Conservation (phyloP, 2,329 filamentous ascomycete genomes). For the Pezicula neosporulosa region DNA sequence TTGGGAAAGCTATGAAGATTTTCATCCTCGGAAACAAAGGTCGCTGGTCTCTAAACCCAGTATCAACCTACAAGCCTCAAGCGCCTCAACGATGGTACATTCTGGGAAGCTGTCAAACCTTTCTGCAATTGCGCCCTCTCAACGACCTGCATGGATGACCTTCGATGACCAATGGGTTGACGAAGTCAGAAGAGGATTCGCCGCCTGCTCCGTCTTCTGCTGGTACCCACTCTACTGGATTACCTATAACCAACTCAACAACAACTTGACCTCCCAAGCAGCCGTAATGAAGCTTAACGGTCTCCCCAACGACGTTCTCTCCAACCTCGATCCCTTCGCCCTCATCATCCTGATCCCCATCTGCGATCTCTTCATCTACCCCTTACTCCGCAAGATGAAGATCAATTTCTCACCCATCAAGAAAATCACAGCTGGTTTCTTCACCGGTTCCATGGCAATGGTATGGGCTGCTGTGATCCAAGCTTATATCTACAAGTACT, state of each 20-base stretch:
- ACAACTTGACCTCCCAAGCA: slow-evolving; percentile 61
- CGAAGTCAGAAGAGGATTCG: slow-evolving; percentile 67
- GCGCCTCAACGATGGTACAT: slow-evolving; percentile 45
- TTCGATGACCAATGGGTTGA: slow-evolving; percentile 84
- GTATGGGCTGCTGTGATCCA: slow-evolving; percentile 53
- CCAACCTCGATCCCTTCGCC: slow-evolving; percentile 72
- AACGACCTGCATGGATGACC: slow-evolving; percentile 70
- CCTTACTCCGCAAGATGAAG: slow-evolving; percentile 57
- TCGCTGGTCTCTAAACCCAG: slow-evolving; percentile 58
- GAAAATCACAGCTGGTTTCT: slow-evolving; percentile 69
- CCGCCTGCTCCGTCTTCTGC: slow-evolving; percentile 66
- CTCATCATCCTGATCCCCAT: slow-evolving; percentile 74
- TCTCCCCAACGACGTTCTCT: slow-evolving; percentile 73
- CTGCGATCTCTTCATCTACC: slow-evolving; percentile 67
- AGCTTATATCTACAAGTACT: slow-evolving; percentile 60
- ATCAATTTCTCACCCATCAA: slow-evolving; percentile 73
- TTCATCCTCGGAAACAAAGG: slow-evolving; percentile 59
- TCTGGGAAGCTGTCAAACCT: slow-evolving; percentile 70
- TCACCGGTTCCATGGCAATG: slow-evolving; percentile 61
- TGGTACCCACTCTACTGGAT: slow-evolving; percentile 52
- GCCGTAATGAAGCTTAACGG: slow-evolving; percentile 64
- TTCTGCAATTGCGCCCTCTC: slow-evolving; percentile 49
- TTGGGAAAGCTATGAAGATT: slow-evolving; percentile 63
- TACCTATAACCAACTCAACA: slow-evolving; percentile 57
- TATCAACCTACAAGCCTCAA: slow-evolving; percentile 53